phyloP scores from a whole-genome alignment of 1,139 yeast species.

The Candida sanyaensis region DNA sequence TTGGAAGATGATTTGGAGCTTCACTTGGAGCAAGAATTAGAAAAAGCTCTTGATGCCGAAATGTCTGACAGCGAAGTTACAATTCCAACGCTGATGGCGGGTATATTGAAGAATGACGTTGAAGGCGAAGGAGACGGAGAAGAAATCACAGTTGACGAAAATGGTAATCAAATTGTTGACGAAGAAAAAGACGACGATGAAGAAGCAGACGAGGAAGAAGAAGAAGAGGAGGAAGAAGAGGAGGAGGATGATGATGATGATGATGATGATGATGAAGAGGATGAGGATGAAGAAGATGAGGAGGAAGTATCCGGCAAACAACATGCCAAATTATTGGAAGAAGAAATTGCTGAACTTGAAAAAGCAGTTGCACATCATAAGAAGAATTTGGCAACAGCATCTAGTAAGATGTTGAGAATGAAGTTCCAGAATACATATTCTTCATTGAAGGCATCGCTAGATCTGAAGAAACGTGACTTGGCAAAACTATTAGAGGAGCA shows the following conservation, averaged over 20 bases:
- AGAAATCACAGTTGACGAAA: conserved; percentile 23
- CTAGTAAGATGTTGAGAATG: conserved; percentile 85
- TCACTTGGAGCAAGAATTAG: conserved; percentile 31
- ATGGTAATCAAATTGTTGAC: conserved; percentile 12
- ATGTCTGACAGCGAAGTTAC: conserved; percentile 13
- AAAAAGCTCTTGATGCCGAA: conserved; percentile 32
- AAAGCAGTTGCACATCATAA: conserved; percentile 76
- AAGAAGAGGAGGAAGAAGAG: conserved; percentile 29
- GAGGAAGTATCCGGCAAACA: conserved; percentile 46
- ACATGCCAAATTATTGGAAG: conserved; percentile 76
- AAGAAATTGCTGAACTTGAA: conserved; percentile 84
- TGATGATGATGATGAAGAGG: conserved; percentile 28
- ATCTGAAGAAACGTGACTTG: conserved; percentile 75
- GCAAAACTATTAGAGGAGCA: conserved; percentile 34
- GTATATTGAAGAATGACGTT: conserved; percentile 15
- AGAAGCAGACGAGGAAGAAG: conserved; percentile 24
- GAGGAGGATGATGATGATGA: conserved; percentile 33
- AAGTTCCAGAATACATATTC: conserved; percentile 82
- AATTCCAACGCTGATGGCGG: conserved; percentile 13
- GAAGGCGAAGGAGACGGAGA: conserved; percentile 17
- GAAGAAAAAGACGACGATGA: conserved; percentile 17
- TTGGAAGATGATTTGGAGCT: conserved; percentile 17
- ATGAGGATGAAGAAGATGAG: conserved; percentile 30
- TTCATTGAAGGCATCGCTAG: conserved; percentile 80
- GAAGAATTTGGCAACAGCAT: conserved; percentile 71